Evolutionary conservation across 768 basidiomycete genomes (phyloP), one percentile per base, ranked within the genome.

Genomic region (Sarcomyxa edulis): DNA sequence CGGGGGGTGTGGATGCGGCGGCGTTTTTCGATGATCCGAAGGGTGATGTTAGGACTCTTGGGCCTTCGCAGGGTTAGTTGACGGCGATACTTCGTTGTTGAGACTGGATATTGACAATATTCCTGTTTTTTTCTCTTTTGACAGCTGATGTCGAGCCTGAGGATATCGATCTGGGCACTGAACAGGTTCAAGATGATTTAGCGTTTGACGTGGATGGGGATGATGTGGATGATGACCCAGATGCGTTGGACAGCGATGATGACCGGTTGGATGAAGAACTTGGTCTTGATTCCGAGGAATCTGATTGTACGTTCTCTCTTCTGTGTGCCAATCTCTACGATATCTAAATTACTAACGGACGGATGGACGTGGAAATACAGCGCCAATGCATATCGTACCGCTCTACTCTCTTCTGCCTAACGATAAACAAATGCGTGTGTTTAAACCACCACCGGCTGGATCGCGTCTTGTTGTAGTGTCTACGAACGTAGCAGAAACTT

Each of bases 401-500:
- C 64, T 99, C 2, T 98, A 98, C 61, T 96, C 96, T 3, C 69
- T 98, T 4, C 66, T 98, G 3, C 72, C 96, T 2, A 91, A 84
- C 42, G 93, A 97, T 39, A 89, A 91, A 57, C 96, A 99, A 54
- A 92, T 97, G 86, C 72, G 72, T 14, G 94, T 97, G 2, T 99
- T 99, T 55, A 65, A 81, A 43, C 68, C 82, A 1, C 91, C 94
- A 9, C 96, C 96, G 4, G 60, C 68, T 4, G 87, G 83, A 5
- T 65, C 70, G 43, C 86, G 96, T 24, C 71, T 99, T 3, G 93
- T 98, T 10, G 91, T 98, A 11, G 83, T 99, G 5, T 80, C 95
- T 2, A 98, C 95, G 2, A 97, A 98, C 55, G 85, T 97, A 19
- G 95, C 95, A 1, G 95, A 98, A 58, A 98, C 95, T 0, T 96